Percentiles rank a stretch among this genome's conserved stretches.
Evolutionary conservation across 305 asterid genomes (phyloP).

Genomic region (Fraxinus greggii): DNA sequence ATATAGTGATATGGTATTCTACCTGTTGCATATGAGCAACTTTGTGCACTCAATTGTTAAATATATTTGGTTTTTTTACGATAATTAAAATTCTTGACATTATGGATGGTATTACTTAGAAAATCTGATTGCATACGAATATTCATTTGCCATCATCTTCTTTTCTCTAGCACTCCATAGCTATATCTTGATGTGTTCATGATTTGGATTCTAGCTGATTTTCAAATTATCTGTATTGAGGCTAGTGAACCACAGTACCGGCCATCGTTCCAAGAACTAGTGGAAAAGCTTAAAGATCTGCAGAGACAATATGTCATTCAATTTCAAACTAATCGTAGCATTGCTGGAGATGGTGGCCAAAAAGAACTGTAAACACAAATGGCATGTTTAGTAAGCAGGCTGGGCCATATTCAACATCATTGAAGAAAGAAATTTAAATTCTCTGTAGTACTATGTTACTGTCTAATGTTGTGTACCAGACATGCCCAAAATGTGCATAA

Average conservation of each 20-base stretch:
- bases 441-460: background rate
- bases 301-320: conserved; percentile 54
- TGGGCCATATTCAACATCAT: background rate
- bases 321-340: conserved; percentile 53
- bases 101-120: background rate
- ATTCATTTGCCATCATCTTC: background rate
- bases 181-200: background rate
- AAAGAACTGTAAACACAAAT: conserved; percentile 40
- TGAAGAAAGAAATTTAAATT: background rate
- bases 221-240: conserved; percentile 13
- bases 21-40: background rate
- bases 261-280: conserved; percentile 78
- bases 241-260: conserved; percentile 76
- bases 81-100: background rate
- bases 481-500: background rate
- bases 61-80: background rate
- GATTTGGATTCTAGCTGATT: conserved; percentile 1
- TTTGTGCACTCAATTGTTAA: background rate
- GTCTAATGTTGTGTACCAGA: background rate
- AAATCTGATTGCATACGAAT: background rate
- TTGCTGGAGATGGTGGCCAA: conserved; percentile 40
- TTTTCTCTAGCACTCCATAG: background rate
- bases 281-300: conserved; percentile 73
- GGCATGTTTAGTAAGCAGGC: conserved; percentile 1
- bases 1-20: background rate